Evolutionary conservation across 768 basidiomycete species (phyloP), one percentile per base, ranked within the genome.

Genomic region (Kwoniella bestiolae): DNA sequence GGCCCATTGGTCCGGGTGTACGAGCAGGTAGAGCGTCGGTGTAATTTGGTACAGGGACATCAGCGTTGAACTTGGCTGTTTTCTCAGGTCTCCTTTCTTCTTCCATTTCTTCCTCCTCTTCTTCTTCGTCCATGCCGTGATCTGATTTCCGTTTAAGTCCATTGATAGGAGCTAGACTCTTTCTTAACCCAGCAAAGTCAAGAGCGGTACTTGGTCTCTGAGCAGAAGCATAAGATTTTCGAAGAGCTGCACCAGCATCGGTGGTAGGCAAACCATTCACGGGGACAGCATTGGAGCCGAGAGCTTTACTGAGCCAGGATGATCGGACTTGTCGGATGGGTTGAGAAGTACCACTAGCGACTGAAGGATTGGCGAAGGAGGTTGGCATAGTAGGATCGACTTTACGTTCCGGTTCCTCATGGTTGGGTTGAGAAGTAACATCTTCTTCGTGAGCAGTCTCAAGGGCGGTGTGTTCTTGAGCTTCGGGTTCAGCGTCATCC

Each of bases 281-380:
- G 2, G 73, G 70, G 31, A 68, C 59, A 28, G 70, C 50, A 49
- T 53, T 72, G 18, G 69, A 55, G 23, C 70, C 72, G 34, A 78
- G 72, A 21, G 76, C 76, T 61, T 75, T 73, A 45, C 56, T 61
- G 7, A 78, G 69, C 76, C 76, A 78, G 11, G 76, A 78, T 11
- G 72, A 75, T 29, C 76, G 74, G 56, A 78, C 76, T 62, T 74
- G 71, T 2, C 66, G 61, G 5, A 66, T 50, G 4, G 71, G 72
- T 16, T 66, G 55, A 3, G 63, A 14, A 12, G 64, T n/a, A 3
- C 29, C 32, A 21, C 45, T 28, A 26, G 61, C 51, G 3, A 34
- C 9, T 31, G 53, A 56, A 16, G 60, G 56, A 6, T 69, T 26
- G 2, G 53, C 28, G 32, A 38, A 55, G 49, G 62, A 56, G 16